Percentiles rank a stretch among this genome's conserved stretches.
Evolutionary conservation across 2,329 filamentous ascomycete genomes (phyloP).

Genomic region (Epichloe elymi): DNA sequence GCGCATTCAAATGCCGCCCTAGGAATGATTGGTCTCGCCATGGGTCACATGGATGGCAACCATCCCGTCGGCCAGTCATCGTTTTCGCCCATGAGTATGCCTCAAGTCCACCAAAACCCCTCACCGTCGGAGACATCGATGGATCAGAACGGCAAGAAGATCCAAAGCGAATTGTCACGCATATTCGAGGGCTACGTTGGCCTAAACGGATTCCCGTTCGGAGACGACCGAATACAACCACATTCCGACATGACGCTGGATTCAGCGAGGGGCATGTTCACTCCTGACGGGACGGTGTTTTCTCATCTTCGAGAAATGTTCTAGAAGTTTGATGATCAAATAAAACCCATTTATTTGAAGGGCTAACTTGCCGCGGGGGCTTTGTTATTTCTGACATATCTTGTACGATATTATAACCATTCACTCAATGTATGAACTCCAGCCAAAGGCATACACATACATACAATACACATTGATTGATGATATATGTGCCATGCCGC

Average conservation of each 20-base stretch:
- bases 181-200: conserved; percentile 28
- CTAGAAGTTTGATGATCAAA: conserved; percentile 7
- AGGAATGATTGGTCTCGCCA: conserved; percentile 42
- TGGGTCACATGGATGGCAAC: conserved; percentile 18
- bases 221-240: conserved; percentile 12
- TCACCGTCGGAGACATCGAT: conserved; percentile 6
- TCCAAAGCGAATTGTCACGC: conserved; percentile 41
- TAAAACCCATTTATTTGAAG: too few species aligned
- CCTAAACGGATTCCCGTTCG: conserved; percentile 21
- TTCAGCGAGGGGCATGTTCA: conserved; percentile 9
- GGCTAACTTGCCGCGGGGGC: background rate
- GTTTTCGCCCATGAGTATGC: conserved; percentile 18
- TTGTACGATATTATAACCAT: background rate
- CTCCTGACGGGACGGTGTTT: conserved; percentile 21
- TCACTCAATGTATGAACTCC: background rate
- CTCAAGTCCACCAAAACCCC: conserved; percentile 4
- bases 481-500: too few species aligned
- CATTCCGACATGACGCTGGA: conserved; percentile 13
- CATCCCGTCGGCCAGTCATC: conserved; percentile 10
- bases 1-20: conserved; percentile 38
- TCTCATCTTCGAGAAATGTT: conserved; percentile 26
- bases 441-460: background rate
- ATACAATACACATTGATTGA: background rate
- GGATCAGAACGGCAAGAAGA: conserved; percentile 32
- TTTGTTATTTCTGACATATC: background rate